These are phyloP conservation scores for Debaryomyces subglobosus DNA, from an alignment of 1,139 yeast species.

Conservation along the genomic window DNA sequence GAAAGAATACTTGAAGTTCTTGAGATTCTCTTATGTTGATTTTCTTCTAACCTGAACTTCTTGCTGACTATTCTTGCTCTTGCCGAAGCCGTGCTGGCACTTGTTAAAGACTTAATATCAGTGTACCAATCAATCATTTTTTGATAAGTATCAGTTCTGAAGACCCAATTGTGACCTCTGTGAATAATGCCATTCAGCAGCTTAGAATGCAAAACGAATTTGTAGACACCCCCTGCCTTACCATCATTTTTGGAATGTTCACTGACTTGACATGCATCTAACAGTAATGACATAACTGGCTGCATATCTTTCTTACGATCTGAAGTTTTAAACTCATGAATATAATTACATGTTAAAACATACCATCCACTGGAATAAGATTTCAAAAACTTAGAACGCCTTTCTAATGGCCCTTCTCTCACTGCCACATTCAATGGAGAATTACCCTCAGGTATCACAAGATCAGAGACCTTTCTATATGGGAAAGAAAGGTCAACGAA, in stretches of 20 bases:
- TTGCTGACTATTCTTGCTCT: conserved; percentile 37
- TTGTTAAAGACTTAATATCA: conserved; percentile 69
- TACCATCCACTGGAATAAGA: conserved; percentile 90
- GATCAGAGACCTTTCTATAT: conserved; percentile 64
- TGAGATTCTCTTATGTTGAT: conserved; percentile 23
- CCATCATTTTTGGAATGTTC: conserved; percentile 80
- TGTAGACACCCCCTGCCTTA: conserved; percentile 59
- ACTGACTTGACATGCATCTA: conserved; percentile 79
- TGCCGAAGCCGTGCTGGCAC: conserved; percentile 57
- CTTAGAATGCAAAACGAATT: conserved; percentile 79
- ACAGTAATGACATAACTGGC: conserved; percentile 86
- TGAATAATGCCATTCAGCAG: conserved; percentile 65
- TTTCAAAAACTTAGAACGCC: conserved; percentile 88
- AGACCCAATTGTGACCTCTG: conserved; percentile 90
- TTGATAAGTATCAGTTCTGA: conserved; percentile 79
- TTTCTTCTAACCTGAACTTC: conserved; percentile 19
- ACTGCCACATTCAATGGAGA: conserved; percentile 74
- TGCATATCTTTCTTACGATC: conserved; percentile 81
- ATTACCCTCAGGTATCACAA: conserved; percentile 66
- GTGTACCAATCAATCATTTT: conserved; percentile 84
- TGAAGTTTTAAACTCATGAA: conserved; percentile 86
- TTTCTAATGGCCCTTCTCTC: conserved; percentile 80
- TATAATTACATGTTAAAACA: conserved; percentile 82
- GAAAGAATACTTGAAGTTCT: conserved; percentile 35
- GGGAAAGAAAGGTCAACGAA: conserved; percentile 78